phyloP scores from a whole-genome alignment of 2,329 filamentous ascomycete species.

The Xylariaceae sp. region DNA sequence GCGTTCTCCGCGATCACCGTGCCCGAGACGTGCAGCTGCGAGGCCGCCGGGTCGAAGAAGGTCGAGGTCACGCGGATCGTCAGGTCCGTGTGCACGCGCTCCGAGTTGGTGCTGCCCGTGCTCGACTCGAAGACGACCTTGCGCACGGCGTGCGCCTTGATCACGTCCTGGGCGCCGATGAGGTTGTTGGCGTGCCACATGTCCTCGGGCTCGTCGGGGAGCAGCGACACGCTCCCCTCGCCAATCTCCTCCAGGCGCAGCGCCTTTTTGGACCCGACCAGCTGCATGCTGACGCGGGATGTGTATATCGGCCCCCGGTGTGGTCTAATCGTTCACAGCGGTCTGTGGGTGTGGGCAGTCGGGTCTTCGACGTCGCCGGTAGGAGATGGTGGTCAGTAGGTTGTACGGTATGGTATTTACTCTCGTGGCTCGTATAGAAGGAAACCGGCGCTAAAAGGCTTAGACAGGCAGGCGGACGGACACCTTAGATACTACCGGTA shows the following conservation, averaged over 20 bases:
- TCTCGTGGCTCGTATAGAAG: too few species aligned
- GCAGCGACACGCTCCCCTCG: constrained; percentile 31
- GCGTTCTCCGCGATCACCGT: constrained; percentile 45
- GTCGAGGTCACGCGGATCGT: constrained; percentile 49
- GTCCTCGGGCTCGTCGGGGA: constrained; percentile 35
- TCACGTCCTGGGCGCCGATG: constrained; percentile 44
- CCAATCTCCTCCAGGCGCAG: constrained; percentile 29
- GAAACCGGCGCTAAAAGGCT: too few species aligned
- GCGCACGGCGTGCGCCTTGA: constrained; percentile 48
- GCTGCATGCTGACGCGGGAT: constrained; percentile 31
- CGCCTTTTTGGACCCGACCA: constrained; percentile 30
- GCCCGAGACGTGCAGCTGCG: constrained; percentile 49
- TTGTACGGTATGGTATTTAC: too few species aligned
- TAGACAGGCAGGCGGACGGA: too few species aligned
- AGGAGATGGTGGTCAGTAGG: too few species aligned
- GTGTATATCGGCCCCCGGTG: too few species aligned
- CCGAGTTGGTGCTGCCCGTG: constrained; percentile 38
- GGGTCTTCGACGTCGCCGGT: too few species aligned
- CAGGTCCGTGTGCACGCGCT: constrained; percentile 51
- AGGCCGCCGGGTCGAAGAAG: constrained; percentile 50
- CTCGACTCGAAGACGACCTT: constrained; percentile 42
- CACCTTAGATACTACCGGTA: too few species aligned
- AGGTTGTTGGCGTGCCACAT: constrained; percentile 57
- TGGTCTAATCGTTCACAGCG: too few species aligned
- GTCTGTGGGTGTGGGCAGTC: too few species aligned